Base-by-base conservation (phyloP, 163 green algal species). In the Coccomyxa subellipsoidea region DNA sequence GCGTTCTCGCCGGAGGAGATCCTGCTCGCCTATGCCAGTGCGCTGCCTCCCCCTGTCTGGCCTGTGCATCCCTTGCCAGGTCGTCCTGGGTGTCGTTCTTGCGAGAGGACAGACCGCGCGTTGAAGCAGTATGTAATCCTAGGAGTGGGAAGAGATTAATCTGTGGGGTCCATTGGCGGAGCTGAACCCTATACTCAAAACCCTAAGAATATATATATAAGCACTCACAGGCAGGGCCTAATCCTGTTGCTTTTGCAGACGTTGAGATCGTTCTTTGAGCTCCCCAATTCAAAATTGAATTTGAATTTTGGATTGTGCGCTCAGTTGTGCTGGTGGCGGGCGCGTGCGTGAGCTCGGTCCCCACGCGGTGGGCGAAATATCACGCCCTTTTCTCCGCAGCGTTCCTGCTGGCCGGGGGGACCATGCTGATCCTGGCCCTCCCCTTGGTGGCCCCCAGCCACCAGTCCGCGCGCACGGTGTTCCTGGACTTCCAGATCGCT, bases 391-490 rank as follows among this genome's bases (percentile, higher is more conserved):
- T 90, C 40, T 88, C 84, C 0, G 83, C 83, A 4, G 80, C 89
- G 5, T 92, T 89, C 79, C 87, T 92, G 81, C 80, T 94, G 21
- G 72, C 88, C 0, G 88, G 88, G 8, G 79, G 81, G 6, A 35
- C 87, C 6, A 80, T 87, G 0, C 78, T 94, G 15, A 82, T 87
- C 12, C 78, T 93, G 31, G 69, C 84, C 31, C 84, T 94, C 25
- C 90, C 87, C 25, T 47, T 81, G 12, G 87, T 94, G 27, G 87
- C 90, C 1, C 81, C 82, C 10, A 75, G 80, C 5, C 87, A 90
- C 37, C 86, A 90, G 66, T 77, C 71, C 12, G 82, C 87, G 0
- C 75, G 80, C 9, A 93, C 80, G 31, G 91, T 94, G 29, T 94
- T 94, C 84, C 82, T 84, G 3, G 39, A 84, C 25, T 94, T 91